phyloP scores from a whole-genome alignment of 1,139 yeast species.

The Pichia sp. region DNA sequence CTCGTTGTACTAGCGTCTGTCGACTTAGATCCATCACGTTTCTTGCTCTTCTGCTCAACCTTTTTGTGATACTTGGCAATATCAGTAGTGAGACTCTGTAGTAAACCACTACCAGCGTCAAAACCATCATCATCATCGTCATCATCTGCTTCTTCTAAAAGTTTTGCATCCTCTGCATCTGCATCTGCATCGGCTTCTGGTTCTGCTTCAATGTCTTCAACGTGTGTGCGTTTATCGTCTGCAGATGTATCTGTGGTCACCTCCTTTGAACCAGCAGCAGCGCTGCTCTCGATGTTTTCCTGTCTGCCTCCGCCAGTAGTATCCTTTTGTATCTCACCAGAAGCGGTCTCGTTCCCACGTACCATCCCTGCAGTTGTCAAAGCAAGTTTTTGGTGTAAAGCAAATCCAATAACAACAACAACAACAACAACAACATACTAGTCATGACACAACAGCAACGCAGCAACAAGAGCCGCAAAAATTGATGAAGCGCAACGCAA shows the following conservation, averaged over 20 bases:
- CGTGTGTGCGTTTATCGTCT: background rate
- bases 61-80: slow-evolving; percentile 25
- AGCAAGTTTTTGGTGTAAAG: no score
- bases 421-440: background rate
- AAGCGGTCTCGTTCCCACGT: background rate
- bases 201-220: background rate
- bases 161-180: slow-evolving; percentile 1
- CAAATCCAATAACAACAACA: no score
- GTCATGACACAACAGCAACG: background rate
- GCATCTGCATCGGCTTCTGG: background rate
- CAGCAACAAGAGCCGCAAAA: background rate
- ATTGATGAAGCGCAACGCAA: no score
- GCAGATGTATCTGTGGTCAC: background rate
- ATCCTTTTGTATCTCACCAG: background rate
- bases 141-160: slow-evolving; percentile 1
- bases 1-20: no score
- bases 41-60: slow-evolving; percentile 23
- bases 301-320: background rate
- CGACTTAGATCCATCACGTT: no score
- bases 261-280: background rate
- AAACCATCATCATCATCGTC: slow-evolving; percentile 7
- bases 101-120: slow-evolving; percentile 8
- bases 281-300: background rate
- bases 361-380: no score
- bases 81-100: slow-evolving; percentile 22